Conservation (phyloP, 306 rosid genomes). For the Astragalus glycyphyllos region DNA sequence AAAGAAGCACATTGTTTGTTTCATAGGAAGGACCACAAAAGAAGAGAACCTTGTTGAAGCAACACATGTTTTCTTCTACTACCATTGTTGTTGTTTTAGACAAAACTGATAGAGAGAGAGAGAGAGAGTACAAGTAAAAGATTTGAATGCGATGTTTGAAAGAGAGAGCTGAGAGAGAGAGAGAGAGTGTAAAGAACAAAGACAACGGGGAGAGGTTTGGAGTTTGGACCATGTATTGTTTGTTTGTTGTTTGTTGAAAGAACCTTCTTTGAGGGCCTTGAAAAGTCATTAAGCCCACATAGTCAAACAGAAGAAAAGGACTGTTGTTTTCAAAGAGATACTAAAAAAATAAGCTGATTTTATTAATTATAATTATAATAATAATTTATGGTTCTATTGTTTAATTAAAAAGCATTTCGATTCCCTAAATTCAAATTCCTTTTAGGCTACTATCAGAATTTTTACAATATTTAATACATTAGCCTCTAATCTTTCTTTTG, state of each 20-base stretch:
- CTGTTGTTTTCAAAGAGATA: too few relatives aligned
- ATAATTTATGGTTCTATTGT: too few relatives aligned
- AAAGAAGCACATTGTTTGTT: slow-evolving; percentile 27
- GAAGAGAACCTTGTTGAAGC: slow-evolving; percentile 68
- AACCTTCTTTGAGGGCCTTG: slow-evolving; percentile 13
- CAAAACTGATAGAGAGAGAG: not conserved
- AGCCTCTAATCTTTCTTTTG: too few relatives aligned
- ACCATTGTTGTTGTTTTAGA: slow-evolving; percentile 40
- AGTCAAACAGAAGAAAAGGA: not conserved
- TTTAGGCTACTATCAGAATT: too few relatives aligned
- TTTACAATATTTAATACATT: too few relatives aligned
- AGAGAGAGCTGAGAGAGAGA: not conserved
- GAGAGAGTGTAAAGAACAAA: too few relatives aligned
- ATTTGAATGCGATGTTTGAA: not conserved
- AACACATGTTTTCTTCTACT: slow-evolving; percentile 63
- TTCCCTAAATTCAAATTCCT: too few relatives aligned
- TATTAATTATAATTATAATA: too few relatives aligned
- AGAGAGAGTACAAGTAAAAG: not conserved
- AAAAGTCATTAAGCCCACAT: slow-evolving; percentile 15
- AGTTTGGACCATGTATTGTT: slow-evolving; percentile 7
- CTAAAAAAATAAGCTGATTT: too few relatives aligned
- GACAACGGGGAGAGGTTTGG: not conserved
- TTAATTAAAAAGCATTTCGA: too few relatives aligned
- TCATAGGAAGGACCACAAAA: slow-evolving; percentile 18
- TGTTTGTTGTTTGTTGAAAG: slow-evolving; percentile 18